phyloP scores from a whole-genome alignment of 1,284 basidiomycete genomes.

The Schizopora paradoxa region DNA sequence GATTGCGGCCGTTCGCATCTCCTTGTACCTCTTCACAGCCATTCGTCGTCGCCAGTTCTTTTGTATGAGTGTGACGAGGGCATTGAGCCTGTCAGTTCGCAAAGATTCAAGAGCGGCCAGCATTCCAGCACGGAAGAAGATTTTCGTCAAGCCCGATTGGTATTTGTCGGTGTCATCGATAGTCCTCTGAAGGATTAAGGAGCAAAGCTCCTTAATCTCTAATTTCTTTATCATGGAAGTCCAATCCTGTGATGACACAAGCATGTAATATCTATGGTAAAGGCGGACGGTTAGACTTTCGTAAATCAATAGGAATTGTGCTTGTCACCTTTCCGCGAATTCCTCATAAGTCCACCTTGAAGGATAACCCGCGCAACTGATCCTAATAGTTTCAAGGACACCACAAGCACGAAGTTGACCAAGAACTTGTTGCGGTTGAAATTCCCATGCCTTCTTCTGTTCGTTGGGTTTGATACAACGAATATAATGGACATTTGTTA shows the following conservation, averaged over 20 bases:
- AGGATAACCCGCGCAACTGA: constrained; percentile 98
- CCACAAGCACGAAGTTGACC: constrained; percentile 96
- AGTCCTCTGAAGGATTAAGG: constrained; percentile 78
- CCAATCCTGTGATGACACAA: constrained; percentile 86
- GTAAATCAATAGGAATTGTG: constrained; percentile 2
- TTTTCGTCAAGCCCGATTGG: constrained; percentile 95
- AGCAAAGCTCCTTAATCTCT: constrained; percentile 80
- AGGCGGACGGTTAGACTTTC: constrained; percentile 17
- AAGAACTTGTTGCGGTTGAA: constrained; percentile 92
- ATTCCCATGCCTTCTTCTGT: constrained; percentile 94
- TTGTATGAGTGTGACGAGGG: constrained; percentile 91
- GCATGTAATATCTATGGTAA: constrained; percentile 85
- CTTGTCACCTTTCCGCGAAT: constrained; percentile 89
- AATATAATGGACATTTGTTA: constrained; percentile 99
- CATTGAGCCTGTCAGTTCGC: constrained; percentile 82
- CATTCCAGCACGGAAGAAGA: constrained; percentile 99
- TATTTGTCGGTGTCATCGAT: constrained; percentile 95
- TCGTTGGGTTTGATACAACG: constrained; percentile 99
- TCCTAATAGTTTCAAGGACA: constrained; percentile 98
- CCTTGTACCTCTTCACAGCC: constrained; percentile 77
- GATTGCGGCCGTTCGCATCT: constrained; percentile 71
- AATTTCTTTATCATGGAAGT: constrained; percentile 73
- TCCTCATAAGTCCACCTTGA: constrained; percentile 99
- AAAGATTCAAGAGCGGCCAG: constrained; percentile 94
- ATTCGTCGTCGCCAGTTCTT: constrained; percentile 91